A percentile compares a stretch with the other conserved stretches of the same genome.
phyloP scores from a whole-genome alignment of 2,329 filamentous ascomycete species.

The Epichloe sibirici region DNA sequence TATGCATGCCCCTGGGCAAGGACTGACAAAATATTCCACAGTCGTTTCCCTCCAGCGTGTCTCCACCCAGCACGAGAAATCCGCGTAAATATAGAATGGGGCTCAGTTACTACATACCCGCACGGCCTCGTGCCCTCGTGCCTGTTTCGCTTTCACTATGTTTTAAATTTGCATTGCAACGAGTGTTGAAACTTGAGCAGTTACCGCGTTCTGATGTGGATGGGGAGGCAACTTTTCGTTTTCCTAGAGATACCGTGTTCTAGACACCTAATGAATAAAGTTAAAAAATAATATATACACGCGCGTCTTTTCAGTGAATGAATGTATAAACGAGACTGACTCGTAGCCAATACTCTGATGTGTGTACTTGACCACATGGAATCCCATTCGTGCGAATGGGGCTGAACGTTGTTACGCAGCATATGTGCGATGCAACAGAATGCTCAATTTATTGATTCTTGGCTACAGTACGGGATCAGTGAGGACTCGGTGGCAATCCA shows the following conservation, averaged over 20 bases:
- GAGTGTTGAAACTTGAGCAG: constrained; percentile 21
- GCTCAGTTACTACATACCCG: constrained; percentile 27
- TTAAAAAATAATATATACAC: constrained; percentile 15
- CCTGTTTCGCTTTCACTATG: constrained; percentile 26
- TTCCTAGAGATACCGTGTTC: constrained; percentile 22
- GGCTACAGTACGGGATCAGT: no score
- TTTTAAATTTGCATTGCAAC: constrained; percentile 30
- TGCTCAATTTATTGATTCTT: no score
- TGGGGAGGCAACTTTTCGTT: constrained; percentile 25
- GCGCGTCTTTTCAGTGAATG: background rate
- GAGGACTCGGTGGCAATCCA: no score
- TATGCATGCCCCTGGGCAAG: background rate
- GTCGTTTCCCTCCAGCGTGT: constrained; percentile 84
- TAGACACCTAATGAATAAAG: constrained; percentile 33
- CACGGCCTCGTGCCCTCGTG: constrained; percentile 19
- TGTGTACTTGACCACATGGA: no score
- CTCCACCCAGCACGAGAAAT: constrained; percentile 86
- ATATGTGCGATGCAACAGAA: no score
- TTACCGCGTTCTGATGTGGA: constrained; percentile 21
- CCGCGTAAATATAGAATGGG: constrained; percentile 40
- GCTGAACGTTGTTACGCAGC: no score
- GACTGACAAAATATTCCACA: constrained; percentile 40
- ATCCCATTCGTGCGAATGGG: no score
- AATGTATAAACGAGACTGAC: background rate
- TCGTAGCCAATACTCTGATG: no score